Evolutionary conservation across 176 grass and related monocot genomes (phyloP), one percentile per base, ranked within the genome.

Genomic region (Bromus sterilis): DNA sequence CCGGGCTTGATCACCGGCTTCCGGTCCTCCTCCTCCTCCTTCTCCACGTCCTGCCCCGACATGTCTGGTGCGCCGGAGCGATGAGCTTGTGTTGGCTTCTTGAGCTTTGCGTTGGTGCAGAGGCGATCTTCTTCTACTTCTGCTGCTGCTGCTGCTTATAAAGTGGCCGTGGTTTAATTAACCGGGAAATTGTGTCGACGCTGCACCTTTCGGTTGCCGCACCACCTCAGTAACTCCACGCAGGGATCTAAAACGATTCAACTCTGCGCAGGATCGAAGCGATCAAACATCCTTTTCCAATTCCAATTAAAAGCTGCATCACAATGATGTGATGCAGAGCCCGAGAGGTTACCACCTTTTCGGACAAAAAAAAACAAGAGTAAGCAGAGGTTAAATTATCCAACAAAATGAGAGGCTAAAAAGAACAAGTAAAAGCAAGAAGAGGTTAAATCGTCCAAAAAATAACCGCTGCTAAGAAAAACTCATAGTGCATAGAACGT

Each of bases 1-100:
- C 84, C 84, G 11, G 76, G 84, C 59, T 80, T 74, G 77, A 86
- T 80, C 84, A 75, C 65, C 34, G 80, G 66, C 56, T 66, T 83
- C 85, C 16, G 30, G 28, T 73, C 73, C 24, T 25, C 72, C 72
- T 5, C 78, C 10, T 75, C 31, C 8, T 6, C 62, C 2, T 9
- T 13, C 23, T 9, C 49, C 6, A 1, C 14, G 8, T 4, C 55
- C 24, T 1, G 23, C 62, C 64, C 14, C 69, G 69, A 72, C 69
- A 72, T 72, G 14, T 1, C 40, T 8, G 32, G 3, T 51, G 13
- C 59, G 28, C 13, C 11, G 35, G 21, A 7, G 3, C 21, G 21
- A 40, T 23, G 66, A 14, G 2, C 35, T 68, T 23, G 35, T 7
- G 11, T 6, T 51, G 46, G 46, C 46, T 20, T 51, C 46, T 21